Evolutionary conservation across 2,329 filamentous ascomycete species (phyloP).

Genomic region (Hypomyces perniciosus): DNA sequence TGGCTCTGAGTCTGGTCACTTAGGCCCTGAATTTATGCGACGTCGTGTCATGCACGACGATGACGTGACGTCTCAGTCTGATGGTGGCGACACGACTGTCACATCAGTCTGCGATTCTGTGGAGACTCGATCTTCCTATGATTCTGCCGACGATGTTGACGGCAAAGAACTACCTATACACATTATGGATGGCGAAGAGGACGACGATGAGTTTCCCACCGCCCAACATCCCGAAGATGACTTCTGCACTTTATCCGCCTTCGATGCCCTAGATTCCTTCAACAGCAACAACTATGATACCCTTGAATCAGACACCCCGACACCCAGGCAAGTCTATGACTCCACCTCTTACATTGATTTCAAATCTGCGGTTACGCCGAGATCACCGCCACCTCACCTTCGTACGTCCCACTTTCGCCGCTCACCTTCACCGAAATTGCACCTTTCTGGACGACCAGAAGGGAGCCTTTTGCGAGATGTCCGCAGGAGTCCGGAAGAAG

Average conservation of each 20-base stretch:
- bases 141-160: conserved; percentile 24
- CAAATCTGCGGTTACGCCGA: conserved; percentile 25
- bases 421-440: conserved; percentile 31
- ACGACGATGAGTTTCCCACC: conserved; percentile 32
- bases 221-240: conserved; percentile 36
- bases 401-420: conserved; percentile 19
- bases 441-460: conserved; percentile 24
- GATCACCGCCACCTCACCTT: conserved; percentile 29
- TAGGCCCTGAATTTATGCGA: conserved; percentile 27
- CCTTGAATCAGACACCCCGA: conserved; percentile 39
- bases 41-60: conserved; percentile 29
- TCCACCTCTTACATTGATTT: conserved; percentile 33
- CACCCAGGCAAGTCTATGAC: conserved; percentile 30
- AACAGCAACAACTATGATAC: conserved; percentile 25
- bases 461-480: conserved; percentile 22
- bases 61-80: conserved; percentile 40
- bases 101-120: conserved; percentile 42
- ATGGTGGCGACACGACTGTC: conserved; percentile 38
- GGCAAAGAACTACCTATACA: conserved; percentile 25
- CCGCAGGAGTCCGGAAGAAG: conserved; percentile 42
- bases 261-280: conserved; percentile 23
- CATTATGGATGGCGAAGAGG: conserved; percentile 27
- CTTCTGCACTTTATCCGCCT: conserved; percentile 24
- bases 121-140: conserved; percentile 32
- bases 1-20: conserved; percentile 40